A percentile compares a stretch with the other conserved stretches of the same genome.
Conservation (phyloP, 495 filamentous ascomycete genomes). For the Bryoglossum gracile region DNA sequence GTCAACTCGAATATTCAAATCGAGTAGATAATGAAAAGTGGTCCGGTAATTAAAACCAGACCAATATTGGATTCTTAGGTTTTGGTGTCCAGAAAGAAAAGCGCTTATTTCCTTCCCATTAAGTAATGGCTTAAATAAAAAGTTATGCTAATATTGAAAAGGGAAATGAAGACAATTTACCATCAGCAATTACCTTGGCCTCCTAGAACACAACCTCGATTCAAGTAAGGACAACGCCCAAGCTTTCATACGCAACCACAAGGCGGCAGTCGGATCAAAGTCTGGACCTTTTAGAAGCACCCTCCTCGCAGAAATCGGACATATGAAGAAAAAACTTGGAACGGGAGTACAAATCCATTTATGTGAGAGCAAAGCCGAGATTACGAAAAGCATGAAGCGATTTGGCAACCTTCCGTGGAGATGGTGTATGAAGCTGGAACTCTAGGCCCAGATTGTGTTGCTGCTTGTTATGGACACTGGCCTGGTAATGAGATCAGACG, state of each 20-base stretch:
- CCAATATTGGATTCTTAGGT: too few species aligned
- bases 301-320: slow-evolving; percentile 2
- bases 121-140: too few species aligned
- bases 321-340: not conserved
- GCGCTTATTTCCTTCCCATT: too few species aligned
- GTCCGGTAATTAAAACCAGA: too few species aligned
- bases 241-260: slow-evolving; percentile 1
- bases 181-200: not conserved
- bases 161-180: too few species aligned
- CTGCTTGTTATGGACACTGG: slow-evolving; percentile 5
- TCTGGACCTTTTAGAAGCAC: slow-evolving; percentile 5
- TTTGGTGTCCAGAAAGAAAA: too few species aligned
- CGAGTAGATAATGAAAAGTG: too few species aligned
- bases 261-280: slow-evolving; percentile 1
- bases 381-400: slow-evolving; percentile 4
- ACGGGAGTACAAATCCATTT: slow-evolving; percentile 7
- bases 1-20: too few species aligned
- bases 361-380: slow-evolving; percentile 2
- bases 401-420: slow-evolving; percentile 7
- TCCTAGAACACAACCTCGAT: slow-evolving; percentile 6
- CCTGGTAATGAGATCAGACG: slow-evolving; percentile 1
- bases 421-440: slow-evolving; percentile 2
- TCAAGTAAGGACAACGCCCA: not conserved
- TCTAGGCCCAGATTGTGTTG: slow-evolving; percentile 5
- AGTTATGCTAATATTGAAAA: too few species aligned